Evolutionary conservation across 345 rosid species (phyloP).

Genomic region (Xanthoceras sorbifolium): DNA sequence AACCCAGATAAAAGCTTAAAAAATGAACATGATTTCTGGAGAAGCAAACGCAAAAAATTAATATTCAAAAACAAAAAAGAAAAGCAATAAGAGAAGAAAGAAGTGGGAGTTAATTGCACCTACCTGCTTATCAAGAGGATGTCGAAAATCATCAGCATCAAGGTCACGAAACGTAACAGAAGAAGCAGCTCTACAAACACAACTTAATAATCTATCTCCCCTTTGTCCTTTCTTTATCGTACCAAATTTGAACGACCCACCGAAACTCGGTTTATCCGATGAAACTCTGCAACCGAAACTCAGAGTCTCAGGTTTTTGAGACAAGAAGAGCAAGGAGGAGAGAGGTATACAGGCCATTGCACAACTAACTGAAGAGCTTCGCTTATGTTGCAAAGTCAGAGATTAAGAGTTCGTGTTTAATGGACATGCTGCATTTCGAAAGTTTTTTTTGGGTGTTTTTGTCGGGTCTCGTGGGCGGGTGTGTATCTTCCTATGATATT

Average conservation of each 20-base stretch:
- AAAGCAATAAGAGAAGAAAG: too few relatives aligned
- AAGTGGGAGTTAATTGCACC: constrained; percentile 35
- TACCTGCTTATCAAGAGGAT: constrained; percentile 97
- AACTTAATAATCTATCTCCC: constrained; percentile 31
- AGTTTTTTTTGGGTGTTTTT: too few relatives aligned
- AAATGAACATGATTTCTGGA: not conserved
- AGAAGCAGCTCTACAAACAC: constrained; percentile 59
- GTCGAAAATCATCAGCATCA: constrained; percentile 95
- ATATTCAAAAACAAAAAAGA: not conserved
- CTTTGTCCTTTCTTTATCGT: constrained; percentile 36
- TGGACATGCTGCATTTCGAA: too few relatives aligned
- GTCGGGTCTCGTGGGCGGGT: too few relatives aligned
- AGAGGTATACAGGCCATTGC: constrained; percentile 50
- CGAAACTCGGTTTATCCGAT: constrained; percentile 13
- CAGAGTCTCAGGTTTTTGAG: constrained; percentile 31
- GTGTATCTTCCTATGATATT: constrained; percentile 9
- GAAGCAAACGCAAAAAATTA: not conserved
- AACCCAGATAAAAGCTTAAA: not conserved
- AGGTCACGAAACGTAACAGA: constrained; percentile 75
- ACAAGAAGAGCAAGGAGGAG: constrained; percentile 33
- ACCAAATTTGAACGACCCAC: constrained; percentile 29
- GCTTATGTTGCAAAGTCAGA: too few relatives aligned
- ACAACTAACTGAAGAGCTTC: not conserved
- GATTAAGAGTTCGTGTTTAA: not conserved
- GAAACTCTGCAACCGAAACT: constrained; percentile 27